Base-by-base conservation (phyloP, 2,329 filamentous ascomycete genomes). In the Fusarium nelsonii region DNA sequence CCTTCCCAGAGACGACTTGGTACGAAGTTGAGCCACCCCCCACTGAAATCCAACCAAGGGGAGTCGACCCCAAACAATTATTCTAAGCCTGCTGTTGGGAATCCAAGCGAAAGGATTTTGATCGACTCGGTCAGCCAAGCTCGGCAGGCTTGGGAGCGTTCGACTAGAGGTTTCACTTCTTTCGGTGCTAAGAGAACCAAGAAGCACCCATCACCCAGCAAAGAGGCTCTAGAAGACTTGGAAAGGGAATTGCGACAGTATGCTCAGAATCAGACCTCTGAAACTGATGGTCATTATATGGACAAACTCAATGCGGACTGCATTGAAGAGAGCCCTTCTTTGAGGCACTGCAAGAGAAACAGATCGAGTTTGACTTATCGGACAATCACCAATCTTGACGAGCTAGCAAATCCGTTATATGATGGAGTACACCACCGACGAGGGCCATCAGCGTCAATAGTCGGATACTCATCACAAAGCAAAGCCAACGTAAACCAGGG, bases 191-290 rank as follows among this genome's bases (percentile, higher is more conserved):
- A 73, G 44, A 65, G 65, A 40, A 71, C 75, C 16, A 84, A 84
- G 74, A 84, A 83, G 58, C 81, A 84, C 39, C 82, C 82, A 8
- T 83, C 82, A 4, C 82, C 82, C 4, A 82, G 78, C 73, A 83
- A 83, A 59, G 73, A 76, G 32, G 78, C 77, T 11, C 71, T 84
- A 23, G 77, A 82, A 49, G 71, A 78, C n/a, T 71, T 83, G 26
- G 78, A 80, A 49, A 58, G 65, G 33, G 78, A 77, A 3, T 76
- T 83, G 18, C 75, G 74, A 53, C 71, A 74, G 20, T 81, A 80
- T 50, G 68, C 70, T 11, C 62, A 66, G 26, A 57, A 75, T 6
- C 70, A 71, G 32, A 59, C 65, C 15, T 40, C 63, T 26, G 67
- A 63, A 4, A 52, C 57, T 12, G 43, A 20, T 8, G 37, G 68